These are phyloP conservation scores for Ceratonia siliqua DNA, from an alignment of 306 rosid genomes.

Conservation along the genomic window DNA sequence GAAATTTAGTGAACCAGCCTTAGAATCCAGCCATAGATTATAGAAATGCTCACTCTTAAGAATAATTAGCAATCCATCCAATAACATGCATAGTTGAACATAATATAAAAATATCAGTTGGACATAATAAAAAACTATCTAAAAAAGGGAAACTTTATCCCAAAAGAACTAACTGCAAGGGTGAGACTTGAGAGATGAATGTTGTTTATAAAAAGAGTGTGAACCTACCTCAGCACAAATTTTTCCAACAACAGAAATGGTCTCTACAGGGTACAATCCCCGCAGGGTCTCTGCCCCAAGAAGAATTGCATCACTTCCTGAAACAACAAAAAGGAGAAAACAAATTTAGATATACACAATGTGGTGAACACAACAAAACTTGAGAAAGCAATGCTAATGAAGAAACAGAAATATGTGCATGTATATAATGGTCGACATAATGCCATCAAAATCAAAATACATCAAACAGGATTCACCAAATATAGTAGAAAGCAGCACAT, in stretches of 20 bases:
- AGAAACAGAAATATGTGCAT: conserved; percentile 4
- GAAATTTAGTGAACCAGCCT: not conserved
- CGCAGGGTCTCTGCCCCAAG: conserved; percentile 94
- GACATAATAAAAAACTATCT: not conserved
- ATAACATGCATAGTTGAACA: not conserved
- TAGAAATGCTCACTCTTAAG: not conserved
- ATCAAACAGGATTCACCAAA: not conserved
- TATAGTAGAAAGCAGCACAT: not conserved
- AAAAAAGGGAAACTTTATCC: not conserved
- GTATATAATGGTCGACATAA: not conserved
- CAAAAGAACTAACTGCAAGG: not conserved
- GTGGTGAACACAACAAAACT: not conserved
- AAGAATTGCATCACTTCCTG: conserved; percentile 95
- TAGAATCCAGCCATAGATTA: not conserved
- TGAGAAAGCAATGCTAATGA: not conserved
- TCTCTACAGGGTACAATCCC: conserved; percentile 86
- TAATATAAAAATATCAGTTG: not conserved
- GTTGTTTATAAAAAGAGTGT: not conserved
- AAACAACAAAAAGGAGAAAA: conserved; percentile 6
- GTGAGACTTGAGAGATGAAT: not conserved
- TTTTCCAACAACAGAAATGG: conserved; percentile 83
- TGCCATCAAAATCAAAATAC: not conserved
- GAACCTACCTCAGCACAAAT: conserved; percentile 79
- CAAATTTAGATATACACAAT: conserved; percentile 10
- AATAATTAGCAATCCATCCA: not conserved